Base-by-base conservation (phyloP, 768 basidiomycete species). In the Rhizopogon vesiculosus region DNA sequence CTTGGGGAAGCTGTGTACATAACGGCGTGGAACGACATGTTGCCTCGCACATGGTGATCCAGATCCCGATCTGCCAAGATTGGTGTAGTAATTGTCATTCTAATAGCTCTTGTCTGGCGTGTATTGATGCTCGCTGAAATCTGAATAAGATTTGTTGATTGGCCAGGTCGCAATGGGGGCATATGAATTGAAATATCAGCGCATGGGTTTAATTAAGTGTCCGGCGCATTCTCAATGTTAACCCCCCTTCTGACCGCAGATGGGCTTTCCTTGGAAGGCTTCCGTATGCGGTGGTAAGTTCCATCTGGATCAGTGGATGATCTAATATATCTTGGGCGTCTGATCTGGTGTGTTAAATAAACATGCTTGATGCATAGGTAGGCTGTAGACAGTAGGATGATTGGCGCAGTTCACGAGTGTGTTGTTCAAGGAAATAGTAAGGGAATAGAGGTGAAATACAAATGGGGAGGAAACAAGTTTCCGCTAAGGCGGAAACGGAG, bases 401-500 rank as follows among this genome's bases (percentile, higher is more conserved):
- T 38, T 25, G 35, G 35, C 4, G 8, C 22, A 2, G 19, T 49
- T 49, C 48, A 25, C 35, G 35, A 19, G 48, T 25, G 48, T 38
- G 39, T 3, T 25, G 13, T 38, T 3, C 35, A 22, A 38, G 9
- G 15, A 49, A 38, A 41, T 41, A n/a, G 16, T 18, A 41, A 18
- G 40, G 40, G 7, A 22, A 35, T 49, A 22, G 35, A 49, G 9
- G 35, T 38, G 18, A 38, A 49, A 52, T 22, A 49, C 18, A 48
- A 9, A 50, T 19, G 45, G 25, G 31, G 46, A 50, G 22, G 45
- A 16, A 25, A 18, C 15, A 54, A 38, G 45, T 49, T 25, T 54
- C 53, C 45, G 51, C 51, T 49, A 48, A 50, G 31, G 16, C n/a
- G 51, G 51, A 60, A 65, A 68, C 68, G 68, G 69, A 70, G 66